Evolutionary conservation across 371 early-diverging fungal species (phyloP).

Genomic region (Mucor circinelloides): DNA sequence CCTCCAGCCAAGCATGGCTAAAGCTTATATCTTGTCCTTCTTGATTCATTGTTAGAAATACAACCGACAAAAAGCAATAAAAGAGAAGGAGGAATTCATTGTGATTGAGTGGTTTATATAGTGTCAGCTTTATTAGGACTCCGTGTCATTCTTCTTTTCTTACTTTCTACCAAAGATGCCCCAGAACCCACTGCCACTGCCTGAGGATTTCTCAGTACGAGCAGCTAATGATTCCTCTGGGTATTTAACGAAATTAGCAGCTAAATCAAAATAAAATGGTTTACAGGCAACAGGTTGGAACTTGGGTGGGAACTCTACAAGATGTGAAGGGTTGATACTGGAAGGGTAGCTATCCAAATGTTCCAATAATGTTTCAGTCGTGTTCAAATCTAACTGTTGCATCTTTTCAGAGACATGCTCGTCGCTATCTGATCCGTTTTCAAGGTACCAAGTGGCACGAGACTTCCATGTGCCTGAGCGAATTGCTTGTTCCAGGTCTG

Average conservation of each 20-base stretch:
- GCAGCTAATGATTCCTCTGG: slow-evolving; percentile 39
- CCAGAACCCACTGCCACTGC: slow-evolving; percentile 26
- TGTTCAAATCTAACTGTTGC: slow-evolving; percentile 48
- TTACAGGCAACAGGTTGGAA: slow-evolving; percentile 74
- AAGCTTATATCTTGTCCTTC: slow-evolving; percentile 18
- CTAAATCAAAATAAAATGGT: slow-evolving; percentile 83
- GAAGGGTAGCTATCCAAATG: slow-evolving; percentile 56
- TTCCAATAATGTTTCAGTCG: slow-evolving; percentile 38
- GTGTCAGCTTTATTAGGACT: not conserved
- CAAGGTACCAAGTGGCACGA: slow-evolving; percentile 62
- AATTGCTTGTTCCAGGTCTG: slow-evolving; percentile 50
- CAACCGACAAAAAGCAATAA: not conserved
- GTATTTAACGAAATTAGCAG: slow-evolving; percentile 73
- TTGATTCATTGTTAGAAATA: slow-evolving; percentile 4
- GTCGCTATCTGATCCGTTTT: slow-evolving; percentile 43
- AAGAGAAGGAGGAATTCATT: not conserved
- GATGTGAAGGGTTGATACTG: slow-evolving; percentile 34
- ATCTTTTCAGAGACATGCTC: slow-evolving; percentile 42
- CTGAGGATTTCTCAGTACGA: slow-evolving; percentile 31
- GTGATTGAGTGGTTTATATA: not conserved
- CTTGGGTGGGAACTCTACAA: slow-evolving; percentile 71
- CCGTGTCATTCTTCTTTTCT: not conserved
- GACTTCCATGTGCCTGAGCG: slow-evolving; percentile 58
- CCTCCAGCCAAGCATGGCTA: slow-evolving; percentile 38
- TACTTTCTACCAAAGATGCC: slow-evolving; percentile 38